Evolutionary conservation across 2,329 filamentous ascomycete species (phyloP), one percentile per base, ranked within the genome.

Genomic region (Exophiala sideris): DNA sequence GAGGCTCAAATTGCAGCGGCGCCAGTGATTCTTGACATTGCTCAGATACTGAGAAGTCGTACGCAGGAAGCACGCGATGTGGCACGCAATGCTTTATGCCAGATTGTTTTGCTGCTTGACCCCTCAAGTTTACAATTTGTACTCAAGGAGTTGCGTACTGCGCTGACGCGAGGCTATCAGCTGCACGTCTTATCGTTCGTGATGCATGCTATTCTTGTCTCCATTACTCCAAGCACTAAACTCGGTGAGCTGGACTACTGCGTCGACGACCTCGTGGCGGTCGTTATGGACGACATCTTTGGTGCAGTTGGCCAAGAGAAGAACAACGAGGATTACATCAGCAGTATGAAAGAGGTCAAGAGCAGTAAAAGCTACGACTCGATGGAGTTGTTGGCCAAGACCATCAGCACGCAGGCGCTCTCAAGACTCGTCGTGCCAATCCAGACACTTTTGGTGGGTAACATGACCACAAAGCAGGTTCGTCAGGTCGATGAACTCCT

Each of bases 231-330:
- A 8, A 78, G 83, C 2, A 88, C 90, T 64, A 77, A 83, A 38
- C 85, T 90, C 14, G 94, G 95, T 20, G 90, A 92, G 63, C 76
- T 99, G 29, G 90, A 99, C 66, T 91, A 96, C 67, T 96, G 91
- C 66, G 76, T 96, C 7, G 75, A 81, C 2, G 80, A 87, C 9
- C 84, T 97, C 40, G 85, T 95, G 42, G 80, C 83, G 1, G 83
- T 99, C 40, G 86, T 97, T 60, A 94, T 99, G 89, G 94, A 99
- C 66, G 95, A 99, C 67, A 94, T 95, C 10, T 99, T 99, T 67
- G 95, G 95, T 29, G 83, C 85, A 5, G 87, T 88, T 33, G 94
- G 94, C 1, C 88, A 96, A 72, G 92, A 99, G 67, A 99, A 99
- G 71, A 94, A 99, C 65, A 92, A 92, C 0, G 91, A 96, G 64